Evolutionary conservation across 2,329 filamentous ascomycete genomes (phyloP), one percentile per base, ranked within the genome.

Genomic region (Ophidiomyces ophidiicola): DNA sequence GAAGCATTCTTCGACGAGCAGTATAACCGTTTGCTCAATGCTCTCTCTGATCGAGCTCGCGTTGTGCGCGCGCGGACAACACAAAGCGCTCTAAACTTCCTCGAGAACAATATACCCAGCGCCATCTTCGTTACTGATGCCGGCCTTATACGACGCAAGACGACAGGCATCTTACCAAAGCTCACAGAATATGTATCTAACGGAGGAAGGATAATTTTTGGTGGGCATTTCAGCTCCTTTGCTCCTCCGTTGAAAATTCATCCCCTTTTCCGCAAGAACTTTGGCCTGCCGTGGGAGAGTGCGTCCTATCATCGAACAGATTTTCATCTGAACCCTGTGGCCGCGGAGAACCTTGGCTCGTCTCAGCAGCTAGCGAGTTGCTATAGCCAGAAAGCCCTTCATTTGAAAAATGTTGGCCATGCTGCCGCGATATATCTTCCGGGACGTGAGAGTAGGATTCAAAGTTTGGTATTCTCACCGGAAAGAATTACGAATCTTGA

Each of bases 181-280:
- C 23, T 56, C 11, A 28, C 45, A 1, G 12, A 46, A 1, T 57
- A 57, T 39, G 32, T 50, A 8, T 25, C 29, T 1, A 39, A 47
- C 29, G 53, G 55, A 7, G 52, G 54, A 14, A 42, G 44, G 5
- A 42, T 52, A 2, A 49, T 58, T 1, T 41, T 54, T 31, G 54
- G 49, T 5, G 43, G 53, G 3, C 42, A 45, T 29, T 57, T 56
- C 42, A 42, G 30, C 48, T 5, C 31, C 47, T 51, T 35, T 25
- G n/a, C 23, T 18, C 11, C 5, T 5, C 38, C 38, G 44, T 47
- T 35, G 35, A 31, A 36, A 40, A 49, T 44, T 44, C 46, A 11
- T 37, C 12, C 2, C 45, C 48, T 56, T 36, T 56, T 55, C 35
- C 23, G 32, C 11, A 38, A 17, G 5, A 36, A 26, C 8, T 49